These are phyloP conservation scores for Dalbergia cochinchinensis DNA, from an alignment of 306 rosid species.

Conservation along the genomic window DNA sequence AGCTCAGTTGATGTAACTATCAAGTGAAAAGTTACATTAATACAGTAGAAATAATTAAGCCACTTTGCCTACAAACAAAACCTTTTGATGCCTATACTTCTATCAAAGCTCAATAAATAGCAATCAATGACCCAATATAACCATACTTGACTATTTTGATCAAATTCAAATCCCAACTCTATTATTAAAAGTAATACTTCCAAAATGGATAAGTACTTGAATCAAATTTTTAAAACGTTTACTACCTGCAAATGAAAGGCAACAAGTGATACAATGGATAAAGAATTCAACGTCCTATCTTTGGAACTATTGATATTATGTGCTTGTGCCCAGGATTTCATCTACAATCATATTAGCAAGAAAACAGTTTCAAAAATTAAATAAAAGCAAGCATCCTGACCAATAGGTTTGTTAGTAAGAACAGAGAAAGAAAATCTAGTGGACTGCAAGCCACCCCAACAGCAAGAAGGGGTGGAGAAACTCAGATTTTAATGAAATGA, in stretches of 20 bases:
- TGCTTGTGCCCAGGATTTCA: slow-evolving; percentile 63
- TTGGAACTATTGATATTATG: slow-evolving; percentile 59
- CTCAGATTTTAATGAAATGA: slow-evolving; percentile 29
- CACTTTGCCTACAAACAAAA: not conserved
- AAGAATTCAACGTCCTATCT: slow-evolving; percentile 57
- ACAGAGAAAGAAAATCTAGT: slow-evolving; percentile 21
- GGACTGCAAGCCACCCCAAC: slow-evolving; percentile 30
- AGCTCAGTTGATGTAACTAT: not conserved
- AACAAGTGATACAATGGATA: slow-evolving; percentile 55
- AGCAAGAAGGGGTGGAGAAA: slow-evolving; percentile 9
- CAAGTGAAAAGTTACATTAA: not conserved
- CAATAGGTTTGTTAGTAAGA: slow-evolving; percentile 12
- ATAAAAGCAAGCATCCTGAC: not conserved
- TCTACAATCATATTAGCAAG: slow-evolving; percentile 47
- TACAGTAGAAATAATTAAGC: slow-evolving; percentile 25
- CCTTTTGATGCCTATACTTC: slow-evolving; percentile 2
- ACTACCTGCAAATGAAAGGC: slow-evolving; percentile 65
- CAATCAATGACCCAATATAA: slow-evolving; percentile 32
- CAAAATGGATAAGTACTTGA: slow-evolving; percentile 3
- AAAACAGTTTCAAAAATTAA: slow-evolving; percentile 2
- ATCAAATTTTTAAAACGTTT: slow-evolving; percentile 26
- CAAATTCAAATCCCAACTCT: slow-evolving; percentile 29
- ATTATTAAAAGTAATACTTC: slow-evolving; percentile 9
- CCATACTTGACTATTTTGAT: not conserved
- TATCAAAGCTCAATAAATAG: slow-evolving; percentile 20